Conservation (phyloP, 1,284 basidiomycete species). For the Hymenochaete sp. region DNA sequence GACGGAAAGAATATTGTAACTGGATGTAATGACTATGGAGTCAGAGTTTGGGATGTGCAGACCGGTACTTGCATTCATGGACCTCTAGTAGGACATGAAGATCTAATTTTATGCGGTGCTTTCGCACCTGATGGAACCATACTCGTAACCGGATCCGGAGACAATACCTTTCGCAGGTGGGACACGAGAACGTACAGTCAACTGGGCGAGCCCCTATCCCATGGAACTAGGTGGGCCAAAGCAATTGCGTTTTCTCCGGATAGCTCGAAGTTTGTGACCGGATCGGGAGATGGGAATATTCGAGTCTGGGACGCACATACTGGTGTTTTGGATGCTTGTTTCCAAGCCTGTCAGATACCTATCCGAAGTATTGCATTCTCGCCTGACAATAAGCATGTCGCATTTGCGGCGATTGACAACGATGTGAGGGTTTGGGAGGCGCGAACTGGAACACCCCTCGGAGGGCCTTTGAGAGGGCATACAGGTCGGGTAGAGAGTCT, state of each 20-base stretch:
- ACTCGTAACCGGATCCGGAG: conserved; percentile 10
- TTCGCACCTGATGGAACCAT: conserved; percentile 13
- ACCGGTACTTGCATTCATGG: not conserved
- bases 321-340: too few species aligned
- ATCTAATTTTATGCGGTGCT: not conserved
- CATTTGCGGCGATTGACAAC: not conserved
- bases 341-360: not conserved
- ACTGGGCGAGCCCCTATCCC: too few species aligned
- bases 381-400: not conserved
- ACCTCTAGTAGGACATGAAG: not conserved
- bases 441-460: not conserved
- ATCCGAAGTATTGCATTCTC: not conserved
- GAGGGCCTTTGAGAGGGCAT: not conserved
- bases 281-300: not conserved
- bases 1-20: conserved; percentile 1
- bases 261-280: not conserved
- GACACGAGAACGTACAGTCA: too few species aligned
- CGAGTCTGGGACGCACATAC: not conserved
- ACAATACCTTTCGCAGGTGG: conserved; percentile 9
- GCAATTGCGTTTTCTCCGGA: not conserved
- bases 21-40: not conserved
- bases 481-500: not conserved
- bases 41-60: not conserved
- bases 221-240: not conserved
- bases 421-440: conserved; percentile 4